Evolutionary conservation across 1,284 basidiomycete species (phyloP).

Genomic region (Athelia sp.): DNA sequence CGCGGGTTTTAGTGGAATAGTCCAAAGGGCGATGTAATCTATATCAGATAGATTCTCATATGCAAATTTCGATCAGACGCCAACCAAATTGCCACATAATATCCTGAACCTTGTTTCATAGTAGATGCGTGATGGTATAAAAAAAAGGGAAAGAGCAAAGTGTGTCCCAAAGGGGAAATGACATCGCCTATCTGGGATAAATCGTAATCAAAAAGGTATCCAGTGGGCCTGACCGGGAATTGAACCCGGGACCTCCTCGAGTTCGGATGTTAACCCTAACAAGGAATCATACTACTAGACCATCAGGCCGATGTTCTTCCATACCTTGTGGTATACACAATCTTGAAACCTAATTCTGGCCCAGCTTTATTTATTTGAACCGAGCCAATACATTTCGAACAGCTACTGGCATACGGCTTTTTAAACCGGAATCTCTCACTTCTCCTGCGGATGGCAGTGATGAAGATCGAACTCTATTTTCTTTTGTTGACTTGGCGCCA

Average conservation of each 20-base stretch:
- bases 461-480: neutral
- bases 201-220: neutral
- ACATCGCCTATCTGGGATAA: neutral
- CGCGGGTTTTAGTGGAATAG: no score
- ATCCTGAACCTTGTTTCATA: no score
- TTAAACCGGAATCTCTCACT: conserved; percentile 11
- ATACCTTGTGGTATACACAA: no score
- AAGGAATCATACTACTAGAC: conserved; percentile 58
- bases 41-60: no score
- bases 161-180: no score
- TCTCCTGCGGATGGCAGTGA: neutral
- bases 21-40: no score
- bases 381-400: conserved; percentile 41
- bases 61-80: no score
- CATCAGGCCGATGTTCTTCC: conserved; percentile 42
- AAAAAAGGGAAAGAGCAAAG: no score
- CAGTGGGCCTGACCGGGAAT: conserved; percentile 43
- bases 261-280: conserved; percentile 31
- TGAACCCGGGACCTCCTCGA: conserved; percentile 43
- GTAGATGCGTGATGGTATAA: no score
- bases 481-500: neutral
- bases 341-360: no score
- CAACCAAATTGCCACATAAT: no score
- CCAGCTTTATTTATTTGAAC: conserved; percentile 40
- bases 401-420: conserved; percentile 40